Percentiles rank a stretch among this genome's conserved stretches.
Evolutionary conservation across 176 grass and related monocot species (phyloP).

Genomic region (Eragrostis curvula): DNA sequence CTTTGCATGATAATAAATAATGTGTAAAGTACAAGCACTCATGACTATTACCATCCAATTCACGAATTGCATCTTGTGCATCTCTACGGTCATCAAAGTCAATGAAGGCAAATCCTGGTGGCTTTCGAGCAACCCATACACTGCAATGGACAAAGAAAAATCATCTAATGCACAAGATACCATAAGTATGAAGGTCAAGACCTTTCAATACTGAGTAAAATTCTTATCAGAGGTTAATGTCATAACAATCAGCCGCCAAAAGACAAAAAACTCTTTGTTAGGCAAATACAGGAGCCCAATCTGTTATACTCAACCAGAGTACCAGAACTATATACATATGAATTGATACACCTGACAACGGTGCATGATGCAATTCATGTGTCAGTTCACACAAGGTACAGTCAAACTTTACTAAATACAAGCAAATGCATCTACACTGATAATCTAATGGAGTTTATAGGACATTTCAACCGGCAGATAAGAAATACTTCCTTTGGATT

Average conservation of each 20-base stretch:
- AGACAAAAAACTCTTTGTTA: background rate
- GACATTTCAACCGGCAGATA: slow-evolving; percentile 16
- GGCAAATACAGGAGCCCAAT: background rate
- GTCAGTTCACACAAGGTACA: background rate
- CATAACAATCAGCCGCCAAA: background rate
- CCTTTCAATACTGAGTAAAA: background rate
- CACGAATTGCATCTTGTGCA: slow-evolving; percentile 83
- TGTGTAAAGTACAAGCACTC: background rate
- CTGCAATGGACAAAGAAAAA: slow-evolving; percentile 56
- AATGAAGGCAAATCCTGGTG: slow-evolving; percentile 88
- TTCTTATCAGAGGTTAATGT: background rate
- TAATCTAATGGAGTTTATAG: background rate
- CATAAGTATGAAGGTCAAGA: slow-evolving; percentile 1
- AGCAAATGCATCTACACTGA: background rate
- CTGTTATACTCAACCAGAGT: background rate
- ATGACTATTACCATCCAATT: slow-evolving; percentile 67
- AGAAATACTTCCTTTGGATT: background rate
- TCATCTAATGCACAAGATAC: slow-evolving; percentile 5
- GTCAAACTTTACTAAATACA: background rate
- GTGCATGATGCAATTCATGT: background rate
- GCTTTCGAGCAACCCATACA: slow-evolving; percentile 94
- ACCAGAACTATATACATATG: background rate
- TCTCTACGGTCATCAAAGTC: slow-evolving; percentile 88
- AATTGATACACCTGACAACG: background rate
- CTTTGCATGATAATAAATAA: background rate